Conservation (phyloP, 148 eudicot species). For the Rhododendron griersonianum region DNA sequence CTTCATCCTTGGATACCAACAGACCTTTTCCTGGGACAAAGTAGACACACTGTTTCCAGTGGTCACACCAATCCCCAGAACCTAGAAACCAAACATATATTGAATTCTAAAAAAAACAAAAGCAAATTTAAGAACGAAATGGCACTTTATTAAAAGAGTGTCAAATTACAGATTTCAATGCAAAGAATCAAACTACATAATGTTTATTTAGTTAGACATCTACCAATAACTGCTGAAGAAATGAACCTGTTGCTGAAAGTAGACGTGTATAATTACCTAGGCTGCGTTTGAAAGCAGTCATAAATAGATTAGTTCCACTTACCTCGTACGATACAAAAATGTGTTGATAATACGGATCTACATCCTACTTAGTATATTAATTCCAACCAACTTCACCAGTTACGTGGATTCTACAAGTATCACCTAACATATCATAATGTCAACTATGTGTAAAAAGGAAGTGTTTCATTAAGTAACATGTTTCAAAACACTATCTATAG, state of each 20-base stretch:
- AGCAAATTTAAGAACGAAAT: not conserved
- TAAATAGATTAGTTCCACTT: not conserved
- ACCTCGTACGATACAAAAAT: not conserved
- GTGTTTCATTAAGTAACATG: not conserved
- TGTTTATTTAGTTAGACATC: not conserved
- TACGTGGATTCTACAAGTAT: not conserved
- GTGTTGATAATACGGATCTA: not conserved
- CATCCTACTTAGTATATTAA: not conserved
- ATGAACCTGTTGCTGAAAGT: not conserved
- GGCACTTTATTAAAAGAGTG: not conserved
- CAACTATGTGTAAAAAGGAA: not conserved
- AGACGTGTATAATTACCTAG: not conserved
- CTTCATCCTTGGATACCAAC: constrained; percentile 49
- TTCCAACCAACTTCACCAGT: not conserved
- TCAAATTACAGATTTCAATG: not conserved
- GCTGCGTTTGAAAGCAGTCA: not conserved
- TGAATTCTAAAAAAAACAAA: not conserved
- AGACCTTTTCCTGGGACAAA: constrained; percentile 62
- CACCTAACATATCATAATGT: not conserved
- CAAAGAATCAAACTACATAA: not conserved
- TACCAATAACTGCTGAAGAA: not conserved
- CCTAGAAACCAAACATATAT: constrained; percentile 26
- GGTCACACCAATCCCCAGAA: constrained; percentile 81
- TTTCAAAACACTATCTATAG: not conserved
- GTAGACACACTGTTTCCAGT: constrained; percentile 92